Conservation (phyloP, 148 eudicot genomes). For the Oxyria digyna region DNA sequence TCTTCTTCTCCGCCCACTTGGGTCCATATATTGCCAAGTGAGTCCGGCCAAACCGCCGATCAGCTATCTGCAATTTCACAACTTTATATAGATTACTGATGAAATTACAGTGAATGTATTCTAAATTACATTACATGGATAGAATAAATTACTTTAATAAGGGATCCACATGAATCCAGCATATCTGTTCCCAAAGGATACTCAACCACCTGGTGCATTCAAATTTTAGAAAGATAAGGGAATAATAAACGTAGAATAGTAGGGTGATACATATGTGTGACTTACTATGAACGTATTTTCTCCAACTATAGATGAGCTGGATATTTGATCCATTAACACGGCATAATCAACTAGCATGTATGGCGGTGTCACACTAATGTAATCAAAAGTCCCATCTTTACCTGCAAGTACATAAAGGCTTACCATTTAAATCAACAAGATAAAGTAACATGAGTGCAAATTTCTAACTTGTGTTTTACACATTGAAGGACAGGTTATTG, state of each 20-base stretch:
- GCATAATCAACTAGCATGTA: conserved; percentile 76
- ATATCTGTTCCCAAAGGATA: conserved; percentile 72
- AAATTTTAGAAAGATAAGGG: neutral
- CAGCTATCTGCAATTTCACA: conserved; percentile 56
- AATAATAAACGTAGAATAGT: neutral
- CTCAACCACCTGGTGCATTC: conserved; percentile 55
- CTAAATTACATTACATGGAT: neutral
- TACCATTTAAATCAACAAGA: neutral
- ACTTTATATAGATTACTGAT: neutral
- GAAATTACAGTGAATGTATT: neutral
- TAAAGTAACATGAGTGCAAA: neutral
- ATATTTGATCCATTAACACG: conserved; percentile 62
- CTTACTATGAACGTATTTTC: conserved; percentile 79
- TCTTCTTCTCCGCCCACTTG: conserved; percentile 78
- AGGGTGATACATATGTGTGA: conserved; percentile 8
- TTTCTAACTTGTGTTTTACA: neutral
- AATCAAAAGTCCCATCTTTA: conserved; percentile 54
- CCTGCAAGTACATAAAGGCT: conserved; percentile 30
- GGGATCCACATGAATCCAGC: conserved; percentile 72
- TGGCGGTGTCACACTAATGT: conserved; percentile 91
- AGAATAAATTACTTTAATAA: conserved; percentile 45
- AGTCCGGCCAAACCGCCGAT: conserved; percentile 85
- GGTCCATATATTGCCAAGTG: conserved; percentile 91
- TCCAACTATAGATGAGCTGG: conserved; percentile 59
- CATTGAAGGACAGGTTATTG: neutral